Percentiles rank a stretch among this genome's conserved stretches.
These are phyloP conservation scores for Rubia yunnanensis DNA, from an alignment of 257 asterid species.

Conservation along the genomic window DNA sequence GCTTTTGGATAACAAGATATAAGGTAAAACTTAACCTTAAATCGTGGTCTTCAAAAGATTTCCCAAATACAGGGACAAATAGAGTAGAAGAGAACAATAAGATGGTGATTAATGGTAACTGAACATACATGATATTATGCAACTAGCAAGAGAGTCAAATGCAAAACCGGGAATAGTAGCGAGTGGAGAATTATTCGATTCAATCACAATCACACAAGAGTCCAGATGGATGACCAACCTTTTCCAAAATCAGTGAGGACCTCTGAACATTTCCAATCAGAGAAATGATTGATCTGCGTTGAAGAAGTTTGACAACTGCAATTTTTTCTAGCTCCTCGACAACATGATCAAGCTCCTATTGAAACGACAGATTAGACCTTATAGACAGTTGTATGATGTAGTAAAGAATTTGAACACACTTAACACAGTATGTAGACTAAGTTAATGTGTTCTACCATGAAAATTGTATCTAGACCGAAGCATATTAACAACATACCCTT, in stretches of 20 bases:
- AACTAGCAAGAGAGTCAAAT: not conserved
- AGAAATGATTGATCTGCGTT: slow-evolving; percentile 60
- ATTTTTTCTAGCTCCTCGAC: slow-evolving; percentile 65
- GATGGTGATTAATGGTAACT: not conserved
- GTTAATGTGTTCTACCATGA: not conserved
- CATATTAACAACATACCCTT: slow-evolving; percentile 33
- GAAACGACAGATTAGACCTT: slow-evolving; percentile 7
- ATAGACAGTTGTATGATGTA: not conserved
- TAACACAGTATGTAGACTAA: slow-evolving; percentile 7
- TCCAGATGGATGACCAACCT: slow-evolving; percentile 21
- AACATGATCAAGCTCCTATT: slow-evolving; percentile 62
- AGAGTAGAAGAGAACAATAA: not conserved
- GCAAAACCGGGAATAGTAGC: not conserved
- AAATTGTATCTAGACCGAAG: slow-evolving; percentile 1
- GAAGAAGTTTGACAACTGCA: slow-evolving; percentile 68
- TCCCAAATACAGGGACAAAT: not conserved
- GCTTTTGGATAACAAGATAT: not conserved
- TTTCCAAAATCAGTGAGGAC: slow-evolving; percentile 61
- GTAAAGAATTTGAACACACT: not conserved
- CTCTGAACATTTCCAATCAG: slow-evolving; percentile 70
- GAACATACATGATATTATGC: not conserved
- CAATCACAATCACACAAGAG: not conserved
- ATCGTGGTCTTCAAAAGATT: not conserved
- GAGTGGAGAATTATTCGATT: not conserved
- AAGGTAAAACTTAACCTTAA: not conserved